These are phyloP conservation scores for Oryza officinalis DNA, from an alignment of 176 grass and related monocot genomes.

Conservation along the genomic window DNA sequence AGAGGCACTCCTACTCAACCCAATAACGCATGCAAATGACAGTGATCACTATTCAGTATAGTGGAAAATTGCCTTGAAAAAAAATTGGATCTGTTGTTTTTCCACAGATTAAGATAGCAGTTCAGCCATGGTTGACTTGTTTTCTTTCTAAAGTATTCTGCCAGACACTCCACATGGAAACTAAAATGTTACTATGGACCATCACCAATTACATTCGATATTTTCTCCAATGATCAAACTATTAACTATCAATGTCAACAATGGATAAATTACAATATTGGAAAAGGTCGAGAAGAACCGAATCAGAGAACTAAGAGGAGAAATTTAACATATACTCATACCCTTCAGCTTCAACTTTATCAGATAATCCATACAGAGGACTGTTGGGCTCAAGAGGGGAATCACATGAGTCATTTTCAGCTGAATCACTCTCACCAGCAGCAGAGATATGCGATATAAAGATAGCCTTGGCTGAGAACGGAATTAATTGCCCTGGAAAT, in stretches of 20 bases:
- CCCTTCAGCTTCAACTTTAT: slow-evolving; percentile 95
- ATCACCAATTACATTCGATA: slow-evolving; percentile 1
- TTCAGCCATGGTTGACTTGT: not conserved
- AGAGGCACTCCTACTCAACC: slow-evolving; percentile 14
- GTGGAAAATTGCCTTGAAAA: slow-evolving; percentile 1
- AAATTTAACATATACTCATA: slow-evolving; percentile 58
- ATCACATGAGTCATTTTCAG: slow-evolving; percentile 98
- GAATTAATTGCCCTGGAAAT: slow-evolving; percentile 95
- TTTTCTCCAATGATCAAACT: not conserved
- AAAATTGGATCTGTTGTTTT: not conserved
- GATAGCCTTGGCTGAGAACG: slow-evolving; percentile 93
- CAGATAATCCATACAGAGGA: slow-evolving; percentile 76
- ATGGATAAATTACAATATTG: not conserved
- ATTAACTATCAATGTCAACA: not conserved
- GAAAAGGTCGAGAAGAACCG: not conserved
- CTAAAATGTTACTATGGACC: slow-evolving; percentile 14
- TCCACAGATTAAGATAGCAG: slow-evolving; percentile 13
- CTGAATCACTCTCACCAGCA: slow-evolving; percentile 94
- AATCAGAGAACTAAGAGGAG: slow-evolving; percentile 38
- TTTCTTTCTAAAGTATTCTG: not conserved
- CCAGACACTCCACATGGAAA: not conserved
- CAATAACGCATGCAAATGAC: not conserved
- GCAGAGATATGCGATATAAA: slow-evolving; percentile 94
- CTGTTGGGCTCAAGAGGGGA: slow-evolving; percentile 99
- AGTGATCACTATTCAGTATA: slow-evolving; percentile 8